Base-by-base conservation (phyloP, 257 asterid species). In the Solanum phureja region DNA sequence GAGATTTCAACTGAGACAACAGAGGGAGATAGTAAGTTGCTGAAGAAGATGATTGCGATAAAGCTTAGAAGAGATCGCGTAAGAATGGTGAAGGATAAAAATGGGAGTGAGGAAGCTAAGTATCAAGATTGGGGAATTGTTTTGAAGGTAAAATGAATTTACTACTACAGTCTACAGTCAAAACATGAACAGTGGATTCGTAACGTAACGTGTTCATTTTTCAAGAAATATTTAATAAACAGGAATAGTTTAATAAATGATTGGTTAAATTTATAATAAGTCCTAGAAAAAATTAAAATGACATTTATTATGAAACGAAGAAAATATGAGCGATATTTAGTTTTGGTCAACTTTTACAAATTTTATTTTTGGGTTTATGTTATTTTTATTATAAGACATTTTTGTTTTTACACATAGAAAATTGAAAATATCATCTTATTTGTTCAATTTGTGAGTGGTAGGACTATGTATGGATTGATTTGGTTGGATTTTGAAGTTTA, bases 11-110 rank as follows among this genome's bases (percentile, higher is more conserved):
- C 29, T 46, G 29, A 46, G 42, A 29, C 23, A 33, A 42, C 38
- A 44, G 35, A 42, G 85, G 58, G 69, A 46, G 31, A 82, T 46
- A 19, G 18, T 13, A 49, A 49, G 85, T 24, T 79, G 11, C 37
- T 27, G 64, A 14, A 44, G 38, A 44, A 44, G 66, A 44, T 44
- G 85, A 79, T 31, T 44, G 4, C 1, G 66, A 44, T 3, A 79
- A 79, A 79, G 85, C 64, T 79, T 79, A 79, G 85, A 79, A 79
- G 85, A 49, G 85, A 82, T 82, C 42, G 85, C 85, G 68, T 49
- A 49, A 82, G 42, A 82, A 82, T 49, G 85, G 85, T 44, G 68
- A 29, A 49, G 85, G 29, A 49, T 8, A 10, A 18, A 81, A 76
- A 27, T 46, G 38, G 64, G 66, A 81, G 85, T 79, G 85, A 13